Conservation (phyloP, 176 grass and related monocot genomes). For the Oryza meridionalis region DNA sequence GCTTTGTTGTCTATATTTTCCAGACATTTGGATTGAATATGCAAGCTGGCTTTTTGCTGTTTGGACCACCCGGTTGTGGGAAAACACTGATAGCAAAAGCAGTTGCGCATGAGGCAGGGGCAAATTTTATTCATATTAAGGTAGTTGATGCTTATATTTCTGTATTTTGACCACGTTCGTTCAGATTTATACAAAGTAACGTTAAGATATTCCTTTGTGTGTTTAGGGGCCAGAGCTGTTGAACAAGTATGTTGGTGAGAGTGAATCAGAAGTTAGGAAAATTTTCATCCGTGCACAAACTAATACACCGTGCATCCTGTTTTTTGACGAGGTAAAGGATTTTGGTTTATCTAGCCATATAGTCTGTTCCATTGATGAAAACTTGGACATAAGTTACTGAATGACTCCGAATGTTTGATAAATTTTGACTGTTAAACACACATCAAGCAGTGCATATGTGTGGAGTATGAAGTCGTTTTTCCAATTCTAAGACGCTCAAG, state of each 20-base stretch:
- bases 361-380: constrained; percentile 12
- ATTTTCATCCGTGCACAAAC: constrained; percentile 90
- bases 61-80: constrained; percentile 94
- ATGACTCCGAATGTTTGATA: neutral
- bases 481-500: neutral
- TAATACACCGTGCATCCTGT: constrained; percentile 86
- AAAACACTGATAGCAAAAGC: constrained; percentile 99
- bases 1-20: constrained; percentile 32
- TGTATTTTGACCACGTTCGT: constrained; percentile 11
- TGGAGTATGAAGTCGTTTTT: neutral
- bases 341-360: neutral
- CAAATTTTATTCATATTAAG: constrained; percentile 98
- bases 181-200: neutral
- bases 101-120: constrained; percentile 93
- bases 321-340: constrained; percentile 88
- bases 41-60: constrained; percentile 86
- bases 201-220: constrained; percentile 23
- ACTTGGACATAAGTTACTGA: neutral
- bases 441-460: neutral
- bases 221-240: constrained; percentile 88
- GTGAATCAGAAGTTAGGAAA: constrained; percentile 89
- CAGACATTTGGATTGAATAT: constrained; percentile 85
- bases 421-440: neutral
- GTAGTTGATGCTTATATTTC: constrained; percentile 41
- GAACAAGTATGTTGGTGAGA: constrained; percentile 99